These are phyloP conservation scores for Castanopsis chinensis DNA, from an alignment of 306 rosid genomes.

Conservation along the genomic window DNA sequence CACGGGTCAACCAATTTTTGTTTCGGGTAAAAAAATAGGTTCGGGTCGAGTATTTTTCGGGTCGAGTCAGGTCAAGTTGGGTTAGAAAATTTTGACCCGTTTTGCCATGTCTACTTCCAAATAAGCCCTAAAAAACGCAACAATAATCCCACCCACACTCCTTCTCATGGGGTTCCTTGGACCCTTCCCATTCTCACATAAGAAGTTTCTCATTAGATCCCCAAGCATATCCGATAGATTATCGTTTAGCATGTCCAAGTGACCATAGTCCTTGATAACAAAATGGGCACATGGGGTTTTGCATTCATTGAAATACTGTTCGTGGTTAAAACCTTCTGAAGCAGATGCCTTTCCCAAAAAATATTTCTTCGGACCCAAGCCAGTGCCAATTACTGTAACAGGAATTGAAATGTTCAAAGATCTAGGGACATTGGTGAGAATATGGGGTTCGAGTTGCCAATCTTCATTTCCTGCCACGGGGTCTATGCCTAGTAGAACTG, in stretches of 20 bases:
- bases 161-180: slow-evolving; percentile 47
- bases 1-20: too few relatives aligned
- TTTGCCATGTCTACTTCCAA: too few relatives aligned
- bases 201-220: background rate
- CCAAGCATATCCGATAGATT: slow-evolving; percentile 3
- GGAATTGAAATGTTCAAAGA: slow-evolving; percentile 42
- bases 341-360: slow-evolving; percentile 34
- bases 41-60: too few relatives aligned
- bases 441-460: slow-evolving; percentile 25
- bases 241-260: slow-evolving; percentile 63
- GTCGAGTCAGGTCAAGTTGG: too few relatives aligned
- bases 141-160: slow-evolving; percentile 51
- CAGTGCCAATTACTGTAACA: slow-evolving; percentile 45
- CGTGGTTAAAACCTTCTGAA: slow-evolving; percentile 48
- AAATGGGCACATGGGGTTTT: slow-evolving; percentile 58
- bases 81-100: too few relatives aligned
- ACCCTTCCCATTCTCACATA: slow-evolving; percentile 45
- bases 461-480: slow-evolving; percentile 44
- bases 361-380: slow-evolving; percentile 32
- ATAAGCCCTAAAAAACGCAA: slow-evolving; percentile 47
- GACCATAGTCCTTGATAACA: slow-evolving; percentile 54
- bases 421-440: slow-evolving; percentile 28
- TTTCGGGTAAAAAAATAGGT: too few relatives aligned
- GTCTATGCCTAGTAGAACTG: slow-evolving; percentile 50
- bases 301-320: slow-evolving; percentile 46